phyloP scores from a whole-genome alignment of 2,329 filamentous ascomycete species.

The Onygenales sp. region DNA sequence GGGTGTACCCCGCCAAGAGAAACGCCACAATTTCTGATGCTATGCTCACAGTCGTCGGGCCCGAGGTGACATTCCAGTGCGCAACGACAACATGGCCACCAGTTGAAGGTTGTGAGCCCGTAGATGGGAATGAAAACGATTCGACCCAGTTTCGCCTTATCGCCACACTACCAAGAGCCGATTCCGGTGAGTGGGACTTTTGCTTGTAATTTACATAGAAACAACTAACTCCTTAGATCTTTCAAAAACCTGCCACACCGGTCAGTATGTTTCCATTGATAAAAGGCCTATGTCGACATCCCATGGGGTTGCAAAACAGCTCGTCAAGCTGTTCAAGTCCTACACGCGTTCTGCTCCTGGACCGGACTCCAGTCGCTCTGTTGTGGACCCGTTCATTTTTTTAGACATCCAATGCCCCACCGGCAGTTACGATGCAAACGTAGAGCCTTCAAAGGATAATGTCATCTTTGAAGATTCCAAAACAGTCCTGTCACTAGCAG shows the following conservation, averaged over 20 bases:
- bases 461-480: conserved; percentile 46
- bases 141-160: conserved; percentile 18
- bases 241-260: conserved; percentile 23
- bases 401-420: conserved; percentile 45
- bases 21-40: conserved; percentile 42
- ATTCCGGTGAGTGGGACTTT: conserved; percentile 23
- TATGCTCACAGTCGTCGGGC: conserved; percentile 47
- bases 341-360: conserved; percentile 31
- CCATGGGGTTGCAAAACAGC: conserved; percentile 44
- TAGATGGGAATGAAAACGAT: neutral
- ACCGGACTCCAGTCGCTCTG: conserved; percentile 11
- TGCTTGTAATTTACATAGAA: neutral
- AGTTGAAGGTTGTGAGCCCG: neutral
- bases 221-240: conserved; percentile 21
- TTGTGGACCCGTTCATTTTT: conserved; percentile 47
- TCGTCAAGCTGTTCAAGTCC: conserved; percentile 43
- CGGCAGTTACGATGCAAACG: conserved; percentile 51
- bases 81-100: conserved; percentile 18
- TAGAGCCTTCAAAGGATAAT: conserved; percentile 56
- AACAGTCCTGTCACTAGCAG: conserved; percentile 33
- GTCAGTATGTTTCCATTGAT: conserved; percentile 49
- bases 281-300: conserved; percentile 43
- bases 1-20: conserved; percentile 48
- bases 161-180: conserved; percentile 41
- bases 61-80: conserved; percentile 45